Percentiles rank a stretch among this genome's conserved stretches.
phyloP scores from a whole-genome alignment of 2,329 filamentous ascomycete genomes.

The Xylariomycetidae sp. region DNA sequence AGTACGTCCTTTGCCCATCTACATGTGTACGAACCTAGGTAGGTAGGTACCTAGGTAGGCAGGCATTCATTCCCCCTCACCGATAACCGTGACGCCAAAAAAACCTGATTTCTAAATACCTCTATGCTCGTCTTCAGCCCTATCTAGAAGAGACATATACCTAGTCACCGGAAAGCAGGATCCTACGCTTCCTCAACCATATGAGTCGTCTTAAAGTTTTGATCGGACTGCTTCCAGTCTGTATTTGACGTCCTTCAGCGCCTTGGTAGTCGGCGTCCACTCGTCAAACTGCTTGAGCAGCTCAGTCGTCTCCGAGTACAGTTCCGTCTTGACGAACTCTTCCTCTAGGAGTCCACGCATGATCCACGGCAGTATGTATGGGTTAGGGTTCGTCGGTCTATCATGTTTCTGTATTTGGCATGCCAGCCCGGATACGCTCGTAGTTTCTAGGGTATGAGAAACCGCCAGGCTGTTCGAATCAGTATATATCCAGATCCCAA shows the following conservation, averaged over 20 bases:
- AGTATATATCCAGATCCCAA: constrained; percentile 4
- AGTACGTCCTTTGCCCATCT: no score
- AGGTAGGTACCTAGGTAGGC: no score
- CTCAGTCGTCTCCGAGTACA: constrained; percentile 71
- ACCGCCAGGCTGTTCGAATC: constrained; percentile 53
- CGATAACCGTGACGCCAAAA: no score
- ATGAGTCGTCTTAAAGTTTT: constrained; percentile 69
- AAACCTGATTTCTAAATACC: no score
- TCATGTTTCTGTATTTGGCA: constrained; percentile 50
- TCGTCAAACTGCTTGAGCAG: constrained; percentile 85
- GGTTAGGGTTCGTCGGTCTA: constrained; percentile 59
- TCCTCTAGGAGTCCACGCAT: constrained; percentile 93
- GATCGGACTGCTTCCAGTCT: constrained; percentile 86
- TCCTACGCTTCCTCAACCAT: no score
- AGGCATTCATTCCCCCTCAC: no score
- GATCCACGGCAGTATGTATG: constrained; percentile 90
- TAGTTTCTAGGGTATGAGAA: constrained; percentile 69
- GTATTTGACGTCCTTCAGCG: constrained; percentile 93
- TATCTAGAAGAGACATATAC: no score
- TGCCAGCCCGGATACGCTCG: constrained; percentile 41
- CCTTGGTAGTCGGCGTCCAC: constrained; percentile 88
- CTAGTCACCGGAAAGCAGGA: no score
- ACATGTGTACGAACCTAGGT: no score
- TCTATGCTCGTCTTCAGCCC: no score
- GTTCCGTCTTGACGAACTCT: constrained; percentile 77